Base-by-base conservation (phyloP, 2,329 filamentous ascomycete species). In the Monosporascus sp. region DNA sequence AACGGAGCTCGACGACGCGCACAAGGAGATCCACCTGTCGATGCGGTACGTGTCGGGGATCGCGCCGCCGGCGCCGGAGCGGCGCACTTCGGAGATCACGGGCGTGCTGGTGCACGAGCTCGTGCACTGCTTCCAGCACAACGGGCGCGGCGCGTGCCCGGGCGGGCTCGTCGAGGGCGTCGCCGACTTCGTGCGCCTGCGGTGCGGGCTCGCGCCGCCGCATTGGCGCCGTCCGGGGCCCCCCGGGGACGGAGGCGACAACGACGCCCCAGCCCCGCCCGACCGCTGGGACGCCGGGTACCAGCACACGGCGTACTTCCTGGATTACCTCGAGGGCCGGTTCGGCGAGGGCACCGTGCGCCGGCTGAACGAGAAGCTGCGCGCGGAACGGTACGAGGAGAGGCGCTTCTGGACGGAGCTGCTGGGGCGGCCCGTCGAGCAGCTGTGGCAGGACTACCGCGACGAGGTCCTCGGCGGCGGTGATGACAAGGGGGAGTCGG, bases 21-120 rank as follows among this genome's bases (percentile, higher is more conserved):
- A 96, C 76, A 97, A 97, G 67, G 91, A 96, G 69, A 94, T 97
- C 58, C 91, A 97, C 72, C 79, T 97, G 70, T 91, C 85, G 17
- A 82, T 93, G 1, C 74, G 79, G 47, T 96, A 97, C 74, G 84
- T 96, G 60, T 65, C 73, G 44, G 62, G 66, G 46, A 74, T 83
- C 58, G 52, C 64, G 37, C 63, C 78, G 0, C 49, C 68, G 0
- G 61, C 71, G 0, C 48, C 68, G 0, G 61, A 71, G 11, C 77
- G 78, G 48, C 71, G 73, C 14, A 58, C 67, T 24, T 63, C 78
- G 40, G 91, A 97, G 73, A 84, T 97, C 55, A 74, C 82, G 18
- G 94, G 94, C 41, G 91, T 97, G 1, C 70, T 97, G 20, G 87
- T 88, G 1, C 93, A 97, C 68, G 93, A 97, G 72, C 86, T 97